Conservation (phyloP, 352 stramenopile species). For the Globisporangium nagaii region DNA sequence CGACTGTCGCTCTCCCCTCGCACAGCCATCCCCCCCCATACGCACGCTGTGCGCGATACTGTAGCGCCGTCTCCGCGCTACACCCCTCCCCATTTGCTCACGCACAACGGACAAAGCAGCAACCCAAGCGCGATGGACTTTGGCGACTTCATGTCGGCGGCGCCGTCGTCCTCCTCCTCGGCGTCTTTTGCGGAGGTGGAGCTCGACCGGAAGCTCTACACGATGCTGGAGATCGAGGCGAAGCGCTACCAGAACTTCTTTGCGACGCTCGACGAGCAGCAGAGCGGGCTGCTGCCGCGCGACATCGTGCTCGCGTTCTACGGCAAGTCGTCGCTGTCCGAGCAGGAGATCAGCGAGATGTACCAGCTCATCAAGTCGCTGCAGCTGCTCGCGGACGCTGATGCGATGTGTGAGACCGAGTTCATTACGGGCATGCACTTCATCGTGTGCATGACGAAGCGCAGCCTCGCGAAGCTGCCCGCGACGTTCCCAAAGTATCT, state of each 20-base stretch:
- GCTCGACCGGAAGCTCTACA: conserved; percentile 35
- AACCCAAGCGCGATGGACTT: conserved; percentile 19
- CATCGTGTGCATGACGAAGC: conserved; percentile 76
- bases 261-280: conserved; percentile 28
- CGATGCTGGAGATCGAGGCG: conserved; percentile 59
- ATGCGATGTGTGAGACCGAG: conserved; percentile 40
- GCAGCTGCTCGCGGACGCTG: conserved; percentile 21
- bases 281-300: conserved; percentile 12
- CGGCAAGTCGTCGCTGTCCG: conserved; percentile 46
- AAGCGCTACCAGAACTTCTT: conserved; percentile 61
- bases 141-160: conserved; percentile 10
- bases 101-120: neutral
- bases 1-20: too few species aligned
- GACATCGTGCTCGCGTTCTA: conserved; percentile 46
- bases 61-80: too few species aligned
- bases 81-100: too few species aligned
- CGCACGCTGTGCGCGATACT: too few species aligned
- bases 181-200: too few species aligned
- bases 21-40: too few species aligned
- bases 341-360: conserved; percentile 40
- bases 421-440: conserved; percentile 76
- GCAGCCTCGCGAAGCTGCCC: conserved; percentile 43
- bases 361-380: conserved; percentile 43
- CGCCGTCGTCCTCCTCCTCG: neutral
- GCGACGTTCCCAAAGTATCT: conserved; percentile 44